A percentile compares a stretch with the other conserved stretches of the same genome.
Evolutionary conservation across 441 rosid species (phyloP).

Genomic region (Gossypium lobatum): DNA sequence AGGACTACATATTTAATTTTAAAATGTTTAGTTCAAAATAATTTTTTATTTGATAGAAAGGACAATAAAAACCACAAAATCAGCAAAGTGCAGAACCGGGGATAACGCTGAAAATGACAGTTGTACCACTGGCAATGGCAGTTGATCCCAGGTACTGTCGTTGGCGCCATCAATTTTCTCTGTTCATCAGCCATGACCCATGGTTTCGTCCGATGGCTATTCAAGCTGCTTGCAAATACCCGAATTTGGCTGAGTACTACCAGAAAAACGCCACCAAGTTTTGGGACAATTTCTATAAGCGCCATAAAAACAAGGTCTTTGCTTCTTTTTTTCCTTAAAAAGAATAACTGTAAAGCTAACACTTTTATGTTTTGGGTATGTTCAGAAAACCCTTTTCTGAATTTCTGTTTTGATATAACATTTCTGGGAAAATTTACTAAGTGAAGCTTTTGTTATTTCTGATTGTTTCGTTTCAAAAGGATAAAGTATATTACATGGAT

Average conservation of each 20-base stretch:
- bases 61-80: conserved; percentile 3
- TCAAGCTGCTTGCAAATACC: conserved; percentile 3
- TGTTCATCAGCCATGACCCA: background rate
- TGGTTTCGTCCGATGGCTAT: background rate
- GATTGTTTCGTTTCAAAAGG: background rate
- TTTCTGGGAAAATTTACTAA: background rate
- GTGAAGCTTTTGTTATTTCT: background rate
- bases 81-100: background rate
- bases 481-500: background rate
- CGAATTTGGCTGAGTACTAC: conserved; percentile 13
- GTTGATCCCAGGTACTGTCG: background rate
- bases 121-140: background rate
- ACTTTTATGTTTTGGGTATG: background rate
- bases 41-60: too few species aligned
- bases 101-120: background rate
- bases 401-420: background rate
- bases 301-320: conserved; percentile 28
- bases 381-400: background rate
- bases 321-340: background rate
- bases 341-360: background rate
- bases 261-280: conserved; percentile 26
- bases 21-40: too few species aligned
- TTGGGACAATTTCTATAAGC: conserved; percentile 33
- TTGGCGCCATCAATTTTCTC: background rate
- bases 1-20: too few species aligned